These are phyloP conservation scores for Reticulascus tulasneorum DNA, from an alignment of 2,329 filamentous ascomycete species.

Conservation along the genomic window DNA sequence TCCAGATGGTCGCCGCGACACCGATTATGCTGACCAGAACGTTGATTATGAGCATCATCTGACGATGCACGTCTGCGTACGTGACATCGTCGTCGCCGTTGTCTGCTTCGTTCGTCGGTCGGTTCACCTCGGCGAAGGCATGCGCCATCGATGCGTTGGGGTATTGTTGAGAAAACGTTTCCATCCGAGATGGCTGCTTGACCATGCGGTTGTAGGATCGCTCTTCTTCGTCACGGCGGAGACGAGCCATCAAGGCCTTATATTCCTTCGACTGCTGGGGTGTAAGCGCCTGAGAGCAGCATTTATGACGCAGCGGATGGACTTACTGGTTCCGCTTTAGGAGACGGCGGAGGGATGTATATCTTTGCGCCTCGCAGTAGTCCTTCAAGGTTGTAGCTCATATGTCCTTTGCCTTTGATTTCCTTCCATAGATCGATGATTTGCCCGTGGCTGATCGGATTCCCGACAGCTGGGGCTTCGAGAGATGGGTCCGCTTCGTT, in stretches of 20 bases:
- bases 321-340: constrained; percentile 72
- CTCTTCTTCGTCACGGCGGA: constrained; percentile 79
- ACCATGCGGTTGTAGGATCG: constrained; percentile 79
- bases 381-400: constrained; percentile 54
- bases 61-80: constrained; percentile 72
- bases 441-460: constrained; percentile 69
- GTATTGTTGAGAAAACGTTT: constrained; percentile 58
- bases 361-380: constrained; percentile 69
- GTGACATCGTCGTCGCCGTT: constrained; percentile 61
- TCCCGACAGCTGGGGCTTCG: constrained; percentile 48
- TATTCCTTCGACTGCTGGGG: constrained; percentile 69
- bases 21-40: constrained; percentile 83
- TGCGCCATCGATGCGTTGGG: constrained; percentile 47
- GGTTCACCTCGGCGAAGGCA: constrained; percentile 53
- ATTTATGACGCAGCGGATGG: neutral
- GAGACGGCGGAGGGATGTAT: constrained; percentile 75
- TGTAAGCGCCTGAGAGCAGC: constrained; percentile 1
- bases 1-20: constrained; percentile 72
- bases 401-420: constrained; percentile 33
- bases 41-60: constrained; percentile 82
- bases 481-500: constrained; percentile 45
- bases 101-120: constrained; percentile 40
- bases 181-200: constrained; percentile 50
- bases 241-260: constrained; percentile 78
- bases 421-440: constrained; percentile 58